Conservation (phyloP, 441 rosid species). For the Theobroma grandiflorum region DNA sequence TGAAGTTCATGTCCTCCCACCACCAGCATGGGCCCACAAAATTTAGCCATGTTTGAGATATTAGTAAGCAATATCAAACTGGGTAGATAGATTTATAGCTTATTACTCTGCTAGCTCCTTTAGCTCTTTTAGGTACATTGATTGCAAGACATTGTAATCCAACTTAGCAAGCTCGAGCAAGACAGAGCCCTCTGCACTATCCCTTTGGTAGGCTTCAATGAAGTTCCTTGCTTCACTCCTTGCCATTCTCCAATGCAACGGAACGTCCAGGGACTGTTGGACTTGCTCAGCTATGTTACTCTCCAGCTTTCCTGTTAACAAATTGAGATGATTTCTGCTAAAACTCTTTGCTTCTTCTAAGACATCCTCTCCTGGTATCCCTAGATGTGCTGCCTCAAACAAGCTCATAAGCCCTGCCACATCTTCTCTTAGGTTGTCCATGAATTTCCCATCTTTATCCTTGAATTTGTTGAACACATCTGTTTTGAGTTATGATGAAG, state of each 20-base stretch:
- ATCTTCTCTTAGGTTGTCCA: constrained; percentile 1
- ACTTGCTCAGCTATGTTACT: background rate
- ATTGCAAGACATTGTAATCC: constrained; percentile 24
- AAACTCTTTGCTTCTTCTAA: constrained; percentile 39
- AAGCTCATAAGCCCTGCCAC: constrained; percentile 36
- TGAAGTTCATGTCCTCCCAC: background rate
- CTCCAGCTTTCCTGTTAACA: background rate
- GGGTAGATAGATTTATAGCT: background rate
- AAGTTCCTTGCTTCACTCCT: constrained; percentile 37
- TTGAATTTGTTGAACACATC: constrained; percentile 33
- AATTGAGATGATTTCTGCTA: background rate
- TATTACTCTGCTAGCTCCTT: background rate
- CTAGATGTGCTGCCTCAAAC: constrained; percentile 40
- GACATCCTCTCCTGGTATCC: constrained; percentile 22
- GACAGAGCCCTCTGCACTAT: background rate
- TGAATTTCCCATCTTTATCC: constrained; percentile 25
- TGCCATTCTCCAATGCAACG: constrained; percentile 35
- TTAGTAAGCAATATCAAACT: background rate
- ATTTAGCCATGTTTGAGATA: no score
- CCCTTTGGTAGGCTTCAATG: constrained; percentile 28
- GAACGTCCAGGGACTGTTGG: constrained; percentile 36
- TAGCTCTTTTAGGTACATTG: background rate
- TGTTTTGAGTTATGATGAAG: background rate
- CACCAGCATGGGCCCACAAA: background rate
- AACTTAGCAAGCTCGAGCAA: constrained; percentile 42